phyloP scores from a whole-genome alignment of 257 asterid genomes.

The Knoxia roxburghii region DNA sequence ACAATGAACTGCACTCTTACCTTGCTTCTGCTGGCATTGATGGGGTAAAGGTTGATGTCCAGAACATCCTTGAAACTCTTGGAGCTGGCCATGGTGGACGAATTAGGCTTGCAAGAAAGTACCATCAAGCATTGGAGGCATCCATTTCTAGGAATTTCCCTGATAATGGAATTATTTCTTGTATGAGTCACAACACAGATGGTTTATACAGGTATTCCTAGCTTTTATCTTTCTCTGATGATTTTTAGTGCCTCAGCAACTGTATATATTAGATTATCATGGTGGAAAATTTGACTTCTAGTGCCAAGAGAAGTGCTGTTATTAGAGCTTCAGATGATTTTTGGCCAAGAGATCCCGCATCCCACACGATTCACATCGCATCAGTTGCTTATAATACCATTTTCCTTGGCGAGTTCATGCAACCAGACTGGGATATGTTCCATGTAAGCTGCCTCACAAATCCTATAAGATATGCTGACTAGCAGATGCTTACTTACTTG shows the following conservation, averaged over 20 bases:
- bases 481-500: background rate
- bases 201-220: constrained; percentile 70
- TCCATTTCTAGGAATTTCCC: constrained; percentile 67
- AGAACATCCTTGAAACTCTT: constrained; percentile 79
- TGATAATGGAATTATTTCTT: constrained; percentile 83
- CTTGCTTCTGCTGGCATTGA: constrained; percentile 22
- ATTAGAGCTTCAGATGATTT: constrained; percentile 88
- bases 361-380: constrained; percentile 93
- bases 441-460: constrained; percentile 48
- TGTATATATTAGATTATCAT: no score
- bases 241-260: background rate
- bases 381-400: constrained; percentile 88
- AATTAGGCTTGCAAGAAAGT: constrained; percentile 72
- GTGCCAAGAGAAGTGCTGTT: constrained; percentile 70
- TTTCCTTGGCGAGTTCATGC: constrained; percentile 92
- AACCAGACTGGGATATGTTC: constrained; percentile 99
- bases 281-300: no score
- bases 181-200: constrained; percentile 95
- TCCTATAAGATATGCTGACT: background rate
- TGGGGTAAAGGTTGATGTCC: constrained; percentile 64
- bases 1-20: constrained; percentile 21
- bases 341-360: constrained; percentile 93
- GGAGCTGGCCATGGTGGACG: constrained; percentile 93
- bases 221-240: background rate
- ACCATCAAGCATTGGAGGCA: constrained; percentile 82